Conservation (phyloP, 2,329 filamentous ascomycete genomes). For the Capronia epimyces region DNA sequence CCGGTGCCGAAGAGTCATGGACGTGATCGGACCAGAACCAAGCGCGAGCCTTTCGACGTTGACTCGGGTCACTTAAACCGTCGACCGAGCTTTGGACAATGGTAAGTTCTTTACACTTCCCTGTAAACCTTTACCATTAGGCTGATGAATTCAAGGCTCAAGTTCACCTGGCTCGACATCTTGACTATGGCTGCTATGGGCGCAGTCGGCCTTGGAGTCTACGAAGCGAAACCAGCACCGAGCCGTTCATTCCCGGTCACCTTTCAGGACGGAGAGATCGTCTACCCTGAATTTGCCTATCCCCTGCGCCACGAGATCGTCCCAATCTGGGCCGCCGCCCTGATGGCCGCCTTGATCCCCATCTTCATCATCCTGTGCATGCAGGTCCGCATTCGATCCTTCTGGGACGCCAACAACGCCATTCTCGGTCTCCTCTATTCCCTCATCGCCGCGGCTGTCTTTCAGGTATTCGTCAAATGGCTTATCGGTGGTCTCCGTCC, state of each 20-base stretch:
- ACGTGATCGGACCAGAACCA: neutral
- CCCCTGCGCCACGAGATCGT: slow-evolving; percentile 65
- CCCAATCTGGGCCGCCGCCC: slow-evolving; percentile 64
- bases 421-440: slow-evolving; percentile 64
- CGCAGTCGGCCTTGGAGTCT: slow-evolving; percentile 60
- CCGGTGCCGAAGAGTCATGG: neutral
- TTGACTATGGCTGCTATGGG: slow-evolving; percentile 63
- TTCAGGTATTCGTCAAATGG: slow-evolving; percentile 71
- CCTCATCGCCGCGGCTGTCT: slow-evolving; percentile 65
- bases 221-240: slow-evolving; percentile 55
- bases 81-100: slow-evolving; percentile 61
- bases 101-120: slow-evolving; percentile 40
- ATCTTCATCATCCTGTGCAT: slow-evolving; percentile 60
- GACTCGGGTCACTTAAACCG: slow-evolving; percentile 41
- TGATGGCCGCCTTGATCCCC: slow-evolving; percentile 61
- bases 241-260: slow-evolving; percentile 64
- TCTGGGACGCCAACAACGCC: slow-evolving; percentile 64
- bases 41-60: slow-evolving; percentile 17
- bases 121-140: no score
- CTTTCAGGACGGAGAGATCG: slow-evolving; percentile 61
- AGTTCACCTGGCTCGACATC: slow-evolving; percentile 61
- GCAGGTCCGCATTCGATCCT: slow-evolving; percentile 63
- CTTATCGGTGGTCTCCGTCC: slow-evolving; percentile 68
- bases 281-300: slow-evolving; percentile 66
- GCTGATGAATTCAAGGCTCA: slow-evolving; percentile 19